Evolutionary conservation across 2,329 filamentous ascomycete species (phyloP).

Genomic region (Plenodomus lindquistii): DNA sequence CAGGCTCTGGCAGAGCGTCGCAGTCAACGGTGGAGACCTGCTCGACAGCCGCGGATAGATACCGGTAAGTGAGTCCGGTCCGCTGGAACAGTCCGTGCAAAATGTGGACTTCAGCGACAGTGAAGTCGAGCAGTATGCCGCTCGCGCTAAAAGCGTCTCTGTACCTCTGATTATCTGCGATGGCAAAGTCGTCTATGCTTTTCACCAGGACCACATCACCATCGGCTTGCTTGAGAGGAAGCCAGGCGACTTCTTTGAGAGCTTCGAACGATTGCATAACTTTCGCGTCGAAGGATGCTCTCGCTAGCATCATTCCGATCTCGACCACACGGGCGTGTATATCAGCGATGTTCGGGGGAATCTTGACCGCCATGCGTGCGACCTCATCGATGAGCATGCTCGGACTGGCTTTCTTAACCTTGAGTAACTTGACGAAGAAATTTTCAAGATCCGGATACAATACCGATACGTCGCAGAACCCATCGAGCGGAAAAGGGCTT

Average conservation of each 20-base stretch:
- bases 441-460: conserved; percentile 10
- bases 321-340: conserved; percentile 13
- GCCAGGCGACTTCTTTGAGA: conserved; percentile 15
- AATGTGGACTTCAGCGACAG: conserved; percentile 14
- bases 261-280: conserved; percentile 7
- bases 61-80: conserved; percentile 9
- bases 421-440: conserved; percentile 7
- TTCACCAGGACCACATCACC: conserved; percentile 8
- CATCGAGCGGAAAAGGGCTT: conserved; percentile 12
- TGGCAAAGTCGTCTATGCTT: conserved; percentile 15
- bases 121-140: conserved; percentile 18
- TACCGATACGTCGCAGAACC: conserved; percentile 10
- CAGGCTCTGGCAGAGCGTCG: conserved; percentile 3
- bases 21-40: conserved; percentile 15
- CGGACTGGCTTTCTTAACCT: conserved; percentile 16
- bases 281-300: conserved; percentile 1
- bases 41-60: conserved; percentile 18
- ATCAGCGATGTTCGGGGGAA: conserved; percentile 6
- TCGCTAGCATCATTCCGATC: conserved; percentile 17
- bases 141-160: conserved; percentile 8
- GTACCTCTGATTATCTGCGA: conserved; percentile 21
- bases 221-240: conserved; percentile 9
- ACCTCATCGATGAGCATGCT: conserved; percentile 21
- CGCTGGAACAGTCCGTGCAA: conserved; percentile 17
- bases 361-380: conserved; percentile 8